These are phyloP conservation scores for Carex myosuroides DNA, from an alignment of 176 grass and related monocot genomes.

Conservation along the genomic window DNA sequence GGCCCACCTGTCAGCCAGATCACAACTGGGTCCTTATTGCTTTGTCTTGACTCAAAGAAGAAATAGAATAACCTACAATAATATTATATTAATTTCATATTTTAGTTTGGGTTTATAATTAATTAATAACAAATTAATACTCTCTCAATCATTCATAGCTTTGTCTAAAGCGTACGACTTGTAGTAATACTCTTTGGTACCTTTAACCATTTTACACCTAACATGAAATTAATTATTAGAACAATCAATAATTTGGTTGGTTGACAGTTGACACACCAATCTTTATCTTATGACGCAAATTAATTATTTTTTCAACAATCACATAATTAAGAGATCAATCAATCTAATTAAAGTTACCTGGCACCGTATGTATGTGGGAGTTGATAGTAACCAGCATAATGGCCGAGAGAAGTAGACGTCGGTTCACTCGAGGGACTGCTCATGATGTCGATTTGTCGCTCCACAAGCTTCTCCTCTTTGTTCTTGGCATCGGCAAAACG, in stretches of 20 bases:
- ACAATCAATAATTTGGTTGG: not conserved
- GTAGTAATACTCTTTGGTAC: not conserved
- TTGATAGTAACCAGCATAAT: conserved; percentile 90
- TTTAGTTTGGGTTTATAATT: not conserved
- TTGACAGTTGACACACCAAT: not conserved
- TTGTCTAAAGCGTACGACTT: not conserved
- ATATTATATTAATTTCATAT: not conserved
- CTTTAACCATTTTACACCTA: conserved; percentile 4
- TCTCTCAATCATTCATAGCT: not conserved
- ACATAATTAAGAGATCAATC: not conserved
- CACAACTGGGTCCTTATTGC: conserved; percentile 72
- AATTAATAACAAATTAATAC: not conserved
- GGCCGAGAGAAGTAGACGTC: conserved; percentile 45
- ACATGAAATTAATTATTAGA: conserved; percentile 2
- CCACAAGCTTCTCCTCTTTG: conserved; percentile 45
- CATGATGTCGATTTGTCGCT: conserved; percentile 39
- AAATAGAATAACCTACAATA: conserved; percentile 85
- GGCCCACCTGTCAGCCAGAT: conserved; percentile 98
- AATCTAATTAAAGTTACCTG: conserved; percentile 31
- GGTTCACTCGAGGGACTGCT: not conserved
- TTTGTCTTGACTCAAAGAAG: conserved; percentile 88
- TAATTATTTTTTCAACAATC: not conserved
- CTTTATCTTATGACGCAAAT: not conserved
- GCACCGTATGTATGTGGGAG: conserved; percentile 79
- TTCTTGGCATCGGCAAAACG: not conserved